Conservation (phyloP, 1,284 basidiomycete species). For the Rhodotorula mucilaginosa region DNA sequence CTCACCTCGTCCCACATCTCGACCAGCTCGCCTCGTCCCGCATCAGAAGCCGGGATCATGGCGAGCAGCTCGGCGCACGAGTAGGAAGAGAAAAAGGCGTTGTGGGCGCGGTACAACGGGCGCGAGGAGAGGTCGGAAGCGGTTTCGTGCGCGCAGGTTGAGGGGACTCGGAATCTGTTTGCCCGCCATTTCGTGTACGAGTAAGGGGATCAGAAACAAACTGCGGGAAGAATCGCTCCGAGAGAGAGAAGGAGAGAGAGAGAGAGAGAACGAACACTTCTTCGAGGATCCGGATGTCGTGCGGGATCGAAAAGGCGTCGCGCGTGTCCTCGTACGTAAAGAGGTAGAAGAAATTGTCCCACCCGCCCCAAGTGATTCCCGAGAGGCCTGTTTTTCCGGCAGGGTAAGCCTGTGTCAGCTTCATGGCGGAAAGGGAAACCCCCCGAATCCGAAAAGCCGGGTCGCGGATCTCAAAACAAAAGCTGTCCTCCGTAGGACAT, state of each 20-base stretch:
- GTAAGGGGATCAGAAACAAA: not conserved
- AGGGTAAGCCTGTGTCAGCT: no score
- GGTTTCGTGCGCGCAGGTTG: conserved; percentile 10
- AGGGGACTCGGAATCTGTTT: conserved; percentile 32
- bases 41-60: not conserved
- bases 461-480: no score
- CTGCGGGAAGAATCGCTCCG: not conserved
- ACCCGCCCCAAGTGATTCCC: conserved; percentile 35
- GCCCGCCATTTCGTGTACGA: not conserved
- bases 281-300: conserved; percentile 39
- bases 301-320: conserved; percentile 35
- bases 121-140: conserved; percentile 5
- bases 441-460: no score
- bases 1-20: conserved; percentile 14
- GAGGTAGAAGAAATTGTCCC: conserved; percentile 27
- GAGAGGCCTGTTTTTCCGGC: conserved; percentile 8
- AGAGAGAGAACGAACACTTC: conserved; percentile 11
- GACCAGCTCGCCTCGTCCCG: conserved; percentile 7
- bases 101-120: conserved; percentile 33
- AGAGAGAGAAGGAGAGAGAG: not conserved
- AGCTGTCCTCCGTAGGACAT: no score
- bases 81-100: conserved; percentile 33
- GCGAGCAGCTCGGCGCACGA: conserved; percentile 18
- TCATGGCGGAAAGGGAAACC: no score
- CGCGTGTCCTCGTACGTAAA: conserved; percentile 40